These are phyloP conservation scores for Trichoderma asperellum DNA, from an alignment of 2,329 filamentous ascomycete species.

Conservation along the genomic window DNA sequence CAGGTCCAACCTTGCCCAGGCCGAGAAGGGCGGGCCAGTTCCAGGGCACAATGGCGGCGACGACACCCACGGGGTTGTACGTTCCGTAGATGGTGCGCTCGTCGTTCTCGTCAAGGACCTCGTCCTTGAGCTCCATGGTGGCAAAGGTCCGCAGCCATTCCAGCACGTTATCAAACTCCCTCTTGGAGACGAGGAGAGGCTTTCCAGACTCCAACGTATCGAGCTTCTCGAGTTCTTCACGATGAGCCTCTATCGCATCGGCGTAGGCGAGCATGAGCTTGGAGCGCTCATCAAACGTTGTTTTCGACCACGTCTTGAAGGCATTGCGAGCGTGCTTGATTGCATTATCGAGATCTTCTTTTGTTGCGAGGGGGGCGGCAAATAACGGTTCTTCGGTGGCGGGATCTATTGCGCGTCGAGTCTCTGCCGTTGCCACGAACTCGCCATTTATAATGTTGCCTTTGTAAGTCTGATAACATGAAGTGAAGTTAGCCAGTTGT, in stretches of 20 bases:
- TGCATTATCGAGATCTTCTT: slow-evolving; percentile 39
- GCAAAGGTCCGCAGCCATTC: slow-evolving; percentile 38
- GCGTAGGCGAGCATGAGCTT: slow-evolving; percentile 35
- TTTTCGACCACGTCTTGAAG: slow-evolving; percentile 39
- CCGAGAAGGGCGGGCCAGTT: slow-evolving; percentile 51
- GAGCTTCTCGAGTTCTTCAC: slow-evolving; percentile 33
- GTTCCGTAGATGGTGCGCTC: slow-evolving; percentile 30
- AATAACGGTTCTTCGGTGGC: slow-evolving; percentile 41
- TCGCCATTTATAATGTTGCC: slow-evolving; percentile 37
- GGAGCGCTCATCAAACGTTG: slow-evolving; percentile 35
- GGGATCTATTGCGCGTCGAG: slow-evolving; percentile 36
- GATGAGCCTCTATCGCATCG: slow-evolving; percentile 36
- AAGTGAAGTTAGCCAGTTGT: neutral
- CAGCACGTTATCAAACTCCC: slow-evolving; percentile 34
- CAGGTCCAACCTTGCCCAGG: slow-evolving; percentile 59
- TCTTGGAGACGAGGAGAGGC: slow-evolving; percentile 29
- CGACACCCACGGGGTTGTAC: slow-evolving; percentile 45
- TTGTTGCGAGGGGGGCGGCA: slow-evolving; percentile 37
- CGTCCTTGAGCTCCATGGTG: slow-evolving; percentile 42
- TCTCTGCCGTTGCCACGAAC: slow-evolving; percentile 31
- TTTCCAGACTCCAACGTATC: slow-evolving; percentile 37
- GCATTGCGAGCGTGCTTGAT: slow-evolving; percentile 37
- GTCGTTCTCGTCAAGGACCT: slow-evolving; percentile 44
- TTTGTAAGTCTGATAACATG: slow-evolving; percentile 20
- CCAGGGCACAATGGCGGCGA: slow-evolving; percentile 56